These are phyloP conservation scores for Pythium guiyangense DNA, from an alignment of 352 stramenopile species.

Conservation along the genomic window DNA sequence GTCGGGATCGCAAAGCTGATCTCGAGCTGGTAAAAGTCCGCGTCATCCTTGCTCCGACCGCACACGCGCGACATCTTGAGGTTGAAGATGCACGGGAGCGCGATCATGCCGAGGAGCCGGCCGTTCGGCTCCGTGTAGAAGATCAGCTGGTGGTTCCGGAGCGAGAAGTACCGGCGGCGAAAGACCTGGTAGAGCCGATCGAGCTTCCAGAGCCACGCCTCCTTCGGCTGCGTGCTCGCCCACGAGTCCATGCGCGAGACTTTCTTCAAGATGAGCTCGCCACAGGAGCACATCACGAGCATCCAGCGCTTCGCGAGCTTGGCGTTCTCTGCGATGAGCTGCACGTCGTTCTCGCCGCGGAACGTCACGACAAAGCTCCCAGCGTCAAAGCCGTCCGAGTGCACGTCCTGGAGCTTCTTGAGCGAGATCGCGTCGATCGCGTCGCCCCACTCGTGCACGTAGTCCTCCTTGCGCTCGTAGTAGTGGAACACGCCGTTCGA, in stretches of 20 bases:
- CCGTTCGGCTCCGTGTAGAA: constrained; percentile 70
- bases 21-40: constrained; percentile 82
- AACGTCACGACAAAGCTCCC: constrained; percentile 79
- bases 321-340: constrained; percentile 62
- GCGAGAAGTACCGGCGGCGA: constrained; percentile 72
- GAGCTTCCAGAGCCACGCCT: constrained; percentile 87
- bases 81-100: constrained; percentile 76
- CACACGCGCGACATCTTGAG: constrained; percentile 81
- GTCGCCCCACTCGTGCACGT: constrained; percentile 81
- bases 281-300: constrained; percentile 86
- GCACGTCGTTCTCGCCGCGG: constrained; percentile 61
- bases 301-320: constrained; percentile 82
- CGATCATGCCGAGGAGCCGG: constrained; percentile 69
- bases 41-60: constrained; percentile 50
- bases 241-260: constrained; percentile 57
- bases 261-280: constrained; percentile 72
- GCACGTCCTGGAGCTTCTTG: constrained; percentile 71
- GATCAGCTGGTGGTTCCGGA: constrained; percentile 82
- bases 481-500: constrained; percentile 84
- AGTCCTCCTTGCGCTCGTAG: constrained; percentile 79
- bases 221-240: constrained; percentile 73
- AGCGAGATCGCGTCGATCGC: constrained; percentile 79
- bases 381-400: constrained; percentile 65
- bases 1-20: constrained; percentile 78
- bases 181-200: constrained; percentile 85